phyloP scores from a whole-genome alignment of 371 early-diverging fungal species.

The Haplosporangium sp. region DNA sequence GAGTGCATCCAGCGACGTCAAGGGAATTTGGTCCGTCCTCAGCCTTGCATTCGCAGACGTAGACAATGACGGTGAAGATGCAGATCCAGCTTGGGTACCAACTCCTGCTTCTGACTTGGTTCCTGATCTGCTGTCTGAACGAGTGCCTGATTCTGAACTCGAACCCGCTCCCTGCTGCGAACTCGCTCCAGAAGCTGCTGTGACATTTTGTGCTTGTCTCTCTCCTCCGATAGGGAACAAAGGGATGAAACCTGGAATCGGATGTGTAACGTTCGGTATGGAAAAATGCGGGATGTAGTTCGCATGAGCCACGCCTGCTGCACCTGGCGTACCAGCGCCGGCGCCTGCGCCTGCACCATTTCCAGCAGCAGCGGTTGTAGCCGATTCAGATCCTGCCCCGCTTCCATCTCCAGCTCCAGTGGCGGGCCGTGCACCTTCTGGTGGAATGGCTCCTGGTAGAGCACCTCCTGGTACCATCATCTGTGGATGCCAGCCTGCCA shows the following conservation, averaged over 20 bases:
- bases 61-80: neutral
- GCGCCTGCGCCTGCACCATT: constrained; percentile 20
- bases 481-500: constrained; percentile 47
- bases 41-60: neutral
- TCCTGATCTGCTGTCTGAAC: too few species aligned
- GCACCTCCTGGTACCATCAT: constrained; percentile 26
- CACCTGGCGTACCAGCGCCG: constrained; percentile 7
- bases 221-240: constrained; percentile 36
- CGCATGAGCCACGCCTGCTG: too few species aligned
- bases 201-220: constrained; percentile 30
- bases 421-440: constrained; percentile 14
- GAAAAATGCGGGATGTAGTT: constrained; percentile 31
- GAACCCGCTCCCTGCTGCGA: neutral
- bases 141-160: too few species aligned
- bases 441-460: constrained; percentile 25
- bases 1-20: constrained; percentile 56
- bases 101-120: neutral
- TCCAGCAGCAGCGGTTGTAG: constrained; percentile 18
- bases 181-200: constrained; percentile 2
- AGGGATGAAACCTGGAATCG: constrained; percentile 52
- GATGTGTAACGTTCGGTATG: constrained; percentile 43
- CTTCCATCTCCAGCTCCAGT: neutral
- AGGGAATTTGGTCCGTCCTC: constrained; percentile 23
- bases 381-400: constrained; percentile 1
- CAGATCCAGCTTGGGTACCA: too few species aligned